phyloP scores from a whole-genome alignment of 208 protist genomes.

The Leishmania mexicana region DNA sequence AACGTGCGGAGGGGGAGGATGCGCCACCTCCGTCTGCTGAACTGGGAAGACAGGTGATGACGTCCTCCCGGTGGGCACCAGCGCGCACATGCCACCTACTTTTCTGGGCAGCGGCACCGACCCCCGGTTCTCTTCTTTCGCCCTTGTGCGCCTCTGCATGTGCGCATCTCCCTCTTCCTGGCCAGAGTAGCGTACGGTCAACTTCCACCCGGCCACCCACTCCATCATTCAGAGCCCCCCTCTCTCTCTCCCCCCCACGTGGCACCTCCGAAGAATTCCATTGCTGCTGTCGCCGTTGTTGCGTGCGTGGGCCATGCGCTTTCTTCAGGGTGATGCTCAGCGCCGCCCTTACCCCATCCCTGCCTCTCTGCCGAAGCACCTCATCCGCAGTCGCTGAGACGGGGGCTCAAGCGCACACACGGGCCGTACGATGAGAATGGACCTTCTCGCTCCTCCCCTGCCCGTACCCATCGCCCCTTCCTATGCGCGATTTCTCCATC shows the following conservation, averaged over 20 bases:
- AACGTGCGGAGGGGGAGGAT: background rate
- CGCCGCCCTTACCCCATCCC: background rate
- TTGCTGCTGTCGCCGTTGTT: background rate
- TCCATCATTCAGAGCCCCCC: background rate
- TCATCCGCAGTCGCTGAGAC: background rate
- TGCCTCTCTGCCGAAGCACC: background rate
- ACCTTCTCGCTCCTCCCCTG: background rate
- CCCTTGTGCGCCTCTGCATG: background rate
- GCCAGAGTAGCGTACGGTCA: background rate
- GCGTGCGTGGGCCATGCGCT: background rate
- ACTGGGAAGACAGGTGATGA: background rate
- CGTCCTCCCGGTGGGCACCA: background rate
- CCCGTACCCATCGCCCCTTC: no score
- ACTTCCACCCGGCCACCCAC: background rate
- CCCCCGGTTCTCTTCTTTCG: background rate
- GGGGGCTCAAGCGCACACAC: background rate
- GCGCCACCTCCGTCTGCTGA: background rate
- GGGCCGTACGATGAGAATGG: background rate
- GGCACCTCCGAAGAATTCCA: background rate
- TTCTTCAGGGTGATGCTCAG: background rate
- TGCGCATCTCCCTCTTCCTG: background rate
- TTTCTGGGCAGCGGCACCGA: background rate
- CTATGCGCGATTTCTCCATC: background rate
- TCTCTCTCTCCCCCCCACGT: background rate
- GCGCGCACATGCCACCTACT: background rate